These are phyloP conservation scores for Laburnicola sp. DNA, from an alignment of 2,329 filamentous ascomycete genomes.

Conservation along the genomic window DNA sequence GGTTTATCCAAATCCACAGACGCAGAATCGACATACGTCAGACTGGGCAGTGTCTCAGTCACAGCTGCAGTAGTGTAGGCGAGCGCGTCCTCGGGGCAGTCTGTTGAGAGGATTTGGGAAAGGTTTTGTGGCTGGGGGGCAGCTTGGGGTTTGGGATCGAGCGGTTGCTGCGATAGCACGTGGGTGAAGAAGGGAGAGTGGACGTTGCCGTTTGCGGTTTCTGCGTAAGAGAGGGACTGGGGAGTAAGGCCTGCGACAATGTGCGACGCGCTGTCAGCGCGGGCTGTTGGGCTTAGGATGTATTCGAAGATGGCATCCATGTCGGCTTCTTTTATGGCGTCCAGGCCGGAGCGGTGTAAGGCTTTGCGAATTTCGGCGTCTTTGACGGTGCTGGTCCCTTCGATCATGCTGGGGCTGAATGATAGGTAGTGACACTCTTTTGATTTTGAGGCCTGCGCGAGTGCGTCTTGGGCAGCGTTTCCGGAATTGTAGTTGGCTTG, in stretches of 20 bases:
- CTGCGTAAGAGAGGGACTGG: not conserved
- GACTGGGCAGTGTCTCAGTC: not conserved
- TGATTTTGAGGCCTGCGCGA: conserved; percentile 13
- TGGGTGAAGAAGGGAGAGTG: not conserved
- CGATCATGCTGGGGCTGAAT: not conserved
- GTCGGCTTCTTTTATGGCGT: not conserved
- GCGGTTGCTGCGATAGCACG: not conserved
- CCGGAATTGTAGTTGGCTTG: conserved; percentile 33
- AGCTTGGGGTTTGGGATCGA: not conserved
- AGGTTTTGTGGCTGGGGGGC: not conserved
- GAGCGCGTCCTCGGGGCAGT: not conserved
- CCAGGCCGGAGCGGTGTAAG: not conserved
- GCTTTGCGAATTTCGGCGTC: not conserved
- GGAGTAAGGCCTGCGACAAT: not conserved
- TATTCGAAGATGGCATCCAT: not conserved
- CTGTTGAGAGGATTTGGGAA: not conserved
- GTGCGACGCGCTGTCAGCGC: not conserved
- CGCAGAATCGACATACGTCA: not conserved
- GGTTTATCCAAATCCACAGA: not conserved
- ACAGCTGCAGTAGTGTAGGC: not conserved
- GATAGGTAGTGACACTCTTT: not conserved
- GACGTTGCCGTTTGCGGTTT: not conserved
- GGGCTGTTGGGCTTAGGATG: not conserved
- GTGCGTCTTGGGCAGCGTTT: conserved; percentile 30
- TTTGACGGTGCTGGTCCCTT: not conserved